Evolutionary conservation across 306 rosid genomes (phyloP).

Genomic region (Fagus sylvatica): DNA sequence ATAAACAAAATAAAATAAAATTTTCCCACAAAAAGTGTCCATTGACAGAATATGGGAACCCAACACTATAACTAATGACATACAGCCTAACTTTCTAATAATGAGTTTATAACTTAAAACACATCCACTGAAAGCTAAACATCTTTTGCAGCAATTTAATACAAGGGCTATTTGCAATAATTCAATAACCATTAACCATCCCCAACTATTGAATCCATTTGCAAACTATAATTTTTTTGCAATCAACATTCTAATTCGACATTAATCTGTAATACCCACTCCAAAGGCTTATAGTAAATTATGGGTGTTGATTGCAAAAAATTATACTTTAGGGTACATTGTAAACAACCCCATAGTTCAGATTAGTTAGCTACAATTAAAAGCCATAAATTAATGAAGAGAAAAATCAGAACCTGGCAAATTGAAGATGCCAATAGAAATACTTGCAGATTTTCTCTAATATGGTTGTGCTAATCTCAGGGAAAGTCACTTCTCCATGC

Average conservation of each 20-base stretch:
- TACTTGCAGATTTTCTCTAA: constrained; percentile 99
- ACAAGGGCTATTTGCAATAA: no score
- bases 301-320: no score
- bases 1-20: background rate
- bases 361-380: background rate
- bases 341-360: no score
- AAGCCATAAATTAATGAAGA: background rate
- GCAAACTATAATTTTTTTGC: no score
- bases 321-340: no score
- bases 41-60: background rate
- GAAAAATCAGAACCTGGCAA: constrained; percentile 61
- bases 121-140: background rate
- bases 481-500: constrained; percentile 85
- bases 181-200: no score
- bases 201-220: no score
- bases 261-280: no score
- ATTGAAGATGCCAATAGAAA: constrained; percentile 94
- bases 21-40: background rate
- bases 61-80: background rate
- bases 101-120: background rate
- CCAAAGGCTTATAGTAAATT: no score
- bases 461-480: constrained; percentile 93
- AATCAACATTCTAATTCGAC: no score
- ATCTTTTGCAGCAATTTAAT: no score
- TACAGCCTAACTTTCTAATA: background rate